Percentiles rank a stretch among this genome's conserved stretches.
Conservation (phyloP, 495 filamentous ascomycete genomes). For the Aspergillus hancockii region DNA sequence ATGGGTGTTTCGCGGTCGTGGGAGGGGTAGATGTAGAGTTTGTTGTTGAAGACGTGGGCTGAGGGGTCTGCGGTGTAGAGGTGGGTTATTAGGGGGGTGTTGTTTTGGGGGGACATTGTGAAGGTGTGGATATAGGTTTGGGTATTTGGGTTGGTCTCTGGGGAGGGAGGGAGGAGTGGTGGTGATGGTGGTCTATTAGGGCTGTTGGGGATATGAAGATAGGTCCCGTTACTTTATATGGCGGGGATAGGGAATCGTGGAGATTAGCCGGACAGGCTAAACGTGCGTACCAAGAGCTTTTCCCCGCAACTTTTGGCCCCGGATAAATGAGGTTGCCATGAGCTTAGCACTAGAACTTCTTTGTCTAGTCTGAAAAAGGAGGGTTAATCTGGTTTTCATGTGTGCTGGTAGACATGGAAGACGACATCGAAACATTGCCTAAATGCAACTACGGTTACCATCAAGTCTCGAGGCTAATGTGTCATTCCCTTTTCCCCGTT, state of each 20-base stretch:
- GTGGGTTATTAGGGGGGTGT: background rate
- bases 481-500: slow-evolving; percentile 44
- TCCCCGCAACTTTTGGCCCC: background rate
- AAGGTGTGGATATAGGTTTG: background rate
- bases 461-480: slow-evolving; percentile 22
- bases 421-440: no score
- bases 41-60: slow-evolving; percentile 49
- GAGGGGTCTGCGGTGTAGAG: slow-evolving; percentile 63
- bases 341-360: background rate
- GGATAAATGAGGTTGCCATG: background rate
- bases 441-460: background rate
- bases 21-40: slow-evolving; percentile 54
- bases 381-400: background rate
- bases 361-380: no score
- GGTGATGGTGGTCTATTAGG: background rate
- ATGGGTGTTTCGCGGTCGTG: slow-evolving; percentile 45
- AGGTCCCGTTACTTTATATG: no score
- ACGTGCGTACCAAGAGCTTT: background rate
- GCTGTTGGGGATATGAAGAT: background rate
- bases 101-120: slow-evolving; percentile 1
- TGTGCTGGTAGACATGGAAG: background rate
- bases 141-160: background rate
- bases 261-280: background rate
- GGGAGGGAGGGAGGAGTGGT: background rate
- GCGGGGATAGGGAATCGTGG: background rate